Conservation (phyloP, 2,329 filamentous ascomycete genomes). For the Alternaria sp. region DNA sequence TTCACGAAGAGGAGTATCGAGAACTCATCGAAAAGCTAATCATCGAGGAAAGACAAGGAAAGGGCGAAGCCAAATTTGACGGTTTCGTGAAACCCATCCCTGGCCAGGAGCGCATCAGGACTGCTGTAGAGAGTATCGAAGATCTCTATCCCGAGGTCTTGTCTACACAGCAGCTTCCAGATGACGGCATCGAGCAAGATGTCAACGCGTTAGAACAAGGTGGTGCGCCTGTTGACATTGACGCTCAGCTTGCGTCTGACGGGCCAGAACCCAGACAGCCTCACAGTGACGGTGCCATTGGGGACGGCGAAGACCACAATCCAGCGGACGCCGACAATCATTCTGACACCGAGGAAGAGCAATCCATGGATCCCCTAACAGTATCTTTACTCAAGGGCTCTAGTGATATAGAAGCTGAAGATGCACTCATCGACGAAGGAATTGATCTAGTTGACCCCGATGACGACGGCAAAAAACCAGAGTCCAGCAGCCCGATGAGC, state of each 20-base stretch:
- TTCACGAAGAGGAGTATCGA: slow-evolving; percentile 86
- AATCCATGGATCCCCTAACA: slow-evolving; percentile 41
- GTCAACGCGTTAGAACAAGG: background rate
- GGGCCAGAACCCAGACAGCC: background rate
- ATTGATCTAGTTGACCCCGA: slow-evolving; percentile 25
- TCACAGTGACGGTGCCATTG: slow-evolving; percentile 11
- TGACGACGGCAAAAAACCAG: slow-evolving; percentile 14
- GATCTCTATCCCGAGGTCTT: slow-evolving; percentile 80
- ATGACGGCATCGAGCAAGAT: slow-evolving; percentile 7
- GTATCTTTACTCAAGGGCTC: slow-evolving; percentile 27
- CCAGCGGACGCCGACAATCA: slow-evolving; percentile 24
- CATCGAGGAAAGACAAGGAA: slow-evolving; percentile 65
- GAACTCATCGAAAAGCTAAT: slow-evolving; percentile 70
- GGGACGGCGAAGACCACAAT: slow-evolving; percentile 33
- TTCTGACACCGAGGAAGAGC: slow-evolving; percentile 29
- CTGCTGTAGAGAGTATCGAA: slow-evolving; percentile 81
- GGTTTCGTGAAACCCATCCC: slow-evolving; percentile 65
- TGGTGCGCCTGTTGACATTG: background rate
- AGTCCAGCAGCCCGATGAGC: slow-evolving; percentile 1
- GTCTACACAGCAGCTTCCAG: slow-evolving; percentile 17
- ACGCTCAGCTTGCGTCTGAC: background rate
- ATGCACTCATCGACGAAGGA: slow-evolving; percentile 26
- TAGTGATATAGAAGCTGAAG: background rate
- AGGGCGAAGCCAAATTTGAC: slow-evolving; percentile 64
- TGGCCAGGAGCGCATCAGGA: slow-evolving; percentile 69